Conservation (phyloP, 257 asterid species). For the Scutellaria barbata region DNA sequence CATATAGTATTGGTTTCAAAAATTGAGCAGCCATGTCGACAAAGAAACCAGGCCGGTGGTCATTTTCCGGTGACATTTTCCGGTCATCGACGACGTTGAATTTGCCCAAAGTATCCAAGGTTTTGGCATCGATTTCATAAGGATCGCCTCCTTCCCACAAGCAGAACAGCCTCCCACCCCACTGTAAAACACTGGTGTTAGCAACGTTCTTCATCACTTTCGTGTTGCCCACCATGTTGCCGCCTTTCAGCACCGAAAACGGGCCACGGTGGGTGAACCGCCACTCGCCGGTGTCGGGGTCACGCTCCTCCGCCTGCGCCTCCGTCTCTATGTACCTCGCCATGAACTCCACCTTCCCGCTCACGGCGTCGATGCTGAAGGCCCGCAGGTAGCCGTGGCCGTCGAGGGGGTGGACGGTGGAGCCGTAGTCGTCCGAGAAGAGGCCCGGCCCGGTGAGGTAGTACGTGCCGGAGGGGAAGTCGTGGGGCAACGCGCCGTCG, state of each 20-base stretch:
- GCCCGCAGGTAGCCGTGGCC: slow-evolving; percentile 91
- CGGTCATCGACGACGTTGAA: slow-evolving; percentile 45
- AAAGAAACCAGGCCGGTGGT: slow-evolving; percentile 37
- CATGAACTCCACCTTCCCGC: slow-evolving; percentile 70
- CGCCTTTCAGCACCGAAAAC: slow-evolving; percentile 88
- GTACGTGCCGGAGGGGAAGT: slow-evolving; percentile 85
- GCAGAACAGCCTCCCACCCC: slow-evolving; percentile 89
- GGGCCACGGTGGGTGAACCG: slow-evolving; percentile 97
- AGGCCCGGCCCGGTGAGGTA: slow-evolving; percentile 93
- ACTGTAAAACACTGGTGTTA: slow-evolving; percentile 81
- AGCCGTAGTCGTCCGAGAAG: slow-evolving; percentile 90
- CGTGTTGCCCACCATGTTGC: slow-evolving; percentile 84
- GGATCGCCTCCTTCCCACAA: slow-evolving; percentile 99
- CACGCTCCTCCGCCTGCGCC: slow-evolving; percentile 92
- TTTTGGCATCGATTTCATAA: slow-evolving; percentile 67
- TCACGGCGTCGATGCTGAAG: slow-evolving; percentile 53
- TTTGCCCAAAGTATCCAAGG: slow-evolving; percentile 67
- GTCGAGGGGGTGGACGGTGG: slow-evolving; percentile 96
- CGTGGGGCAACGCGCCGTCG: slow-evolving; percentile 79
- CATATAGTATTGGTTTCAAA: slow-evolving; percentile 79
- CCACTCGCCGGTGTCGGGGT: slow-evolving; percentile 82
- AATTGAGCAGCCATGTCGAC: slow-evolving; percentile 70
- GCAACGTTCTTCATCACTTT: slow-evolving; percentile 99
- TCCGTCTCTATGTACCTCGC: slow-evolving; percentile 92
- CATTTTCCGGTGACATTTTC: slow-evolving; percentile 27